A percentile compares a stretch with the other conserved stretches of the same genome.
These are phyloP conservation scores for Climacium dendroides DNA, from an alignment of 225 moss, liverwort and hornwort species.

Conservation along the genomic window DNA sequence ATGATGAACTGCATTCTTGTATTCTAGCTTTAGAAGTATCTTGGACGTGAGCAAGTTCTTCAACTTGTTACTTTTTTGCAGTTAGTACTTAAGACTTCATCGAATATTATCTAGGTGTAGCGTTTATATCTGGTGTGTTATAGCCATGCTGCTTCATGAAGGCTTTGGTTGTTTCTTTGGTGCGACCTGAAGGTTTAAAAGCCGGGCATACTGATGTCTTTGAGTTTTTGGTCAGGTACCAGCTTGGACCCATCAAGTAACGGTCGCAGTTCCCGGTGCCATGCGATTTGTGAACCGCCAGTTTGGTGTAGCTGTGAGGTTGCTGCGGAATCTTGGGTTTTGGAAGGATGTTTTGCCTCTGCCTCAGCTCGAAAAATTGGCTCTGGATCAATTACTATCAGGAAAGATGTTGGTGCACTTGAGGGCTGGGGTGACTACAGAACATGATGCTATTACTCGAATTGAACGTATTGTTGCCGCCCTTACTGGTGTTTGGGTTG, in stretches of 20 bases:
- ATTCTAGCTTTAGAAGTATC: neutral
- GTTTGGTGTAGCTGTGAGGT: constrained; percentile 80
- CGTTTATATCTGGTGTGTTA: neutral
- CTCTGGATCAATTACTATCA: constrained; percentile 73
- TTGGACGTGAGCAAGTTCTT: neutral
- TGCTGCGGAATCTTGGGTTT: constrained; percentile 77
- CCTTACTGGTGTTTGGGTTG: constrained; percentile 80
- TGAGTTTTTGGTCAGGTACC: constrained; percentile 50
- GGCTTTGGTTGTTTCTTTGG: neutral
- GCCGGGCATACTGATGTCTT: neutral
- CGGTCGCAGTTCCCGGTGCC: constrained; percentile 69
- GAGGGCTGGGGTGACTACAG: constrained; percentile 44
- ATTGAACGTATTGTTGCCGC: constrained; percentile 82
- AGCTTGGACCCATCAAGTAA: constrained; percentile 73
- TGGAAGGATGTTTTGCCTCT: constrained; percentile 83
- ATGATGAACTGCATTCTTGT: neutral
- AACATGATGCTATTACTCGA: constrained; percentile 81
- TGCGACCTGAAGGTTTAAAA: neutral
- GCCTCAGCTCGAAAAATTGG: constrained; percentile 73
- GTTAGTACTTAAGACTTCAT: neutral
- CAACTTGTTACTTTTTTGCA: neutral
- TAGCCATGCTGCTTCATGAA: neutral
- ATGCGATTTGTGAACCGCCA: constrained; percentile 60
- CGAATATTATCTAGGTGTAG: neutral
- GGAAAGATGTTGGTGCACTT: constrained; percentile 82